These are phyloP conservation scores for Heliocybe sulcata DNA, from an alignment of 1,284 basidiomycete genomes.

Conservation along the genomic window DNA sequence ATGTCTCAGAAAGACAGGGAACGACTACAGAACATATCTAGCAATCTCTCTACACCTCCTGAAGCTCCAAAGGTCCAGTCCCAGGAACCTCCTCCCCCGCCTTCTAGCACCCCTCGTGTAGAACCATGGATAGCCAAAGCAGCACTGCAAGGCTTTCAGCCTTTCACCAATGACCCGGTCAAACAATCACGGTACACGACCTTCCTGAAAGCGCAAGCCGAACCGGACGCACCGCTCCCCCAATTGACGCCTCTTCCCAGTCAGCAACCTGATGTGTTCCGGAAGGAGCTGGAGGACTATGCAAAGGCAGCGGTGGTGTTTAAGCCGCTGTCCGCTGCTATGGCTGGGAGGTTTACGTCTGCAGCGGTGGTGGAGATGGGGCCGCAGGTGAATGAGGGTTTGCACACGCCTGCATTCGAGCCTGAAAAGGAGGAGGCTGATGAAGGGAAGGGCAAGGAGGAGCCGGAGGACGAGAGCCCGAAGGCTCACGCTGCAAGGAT, in stretches of 20 bases:
- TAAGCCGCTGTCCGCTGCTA: slow-evolving; percentile 86
- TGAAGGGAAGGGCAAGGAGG: slow-evolving; percentile 38
- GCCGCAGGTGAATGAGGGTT: slow-evolving; percentile 62
- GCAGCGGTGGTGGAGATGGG: slow-evolving; percentile 59
- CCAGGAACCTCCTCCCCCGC: slow-evolving; percentile 18
- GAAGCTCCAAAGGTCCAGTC: slow-evolving; percentile 11
- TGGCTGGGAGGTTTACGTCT: slow-evolving; percentile 89
- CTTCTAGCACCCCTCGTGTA: slow-evolving; percentile 51
- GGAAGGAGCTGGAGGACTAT: slow-evolving; percentile 83
- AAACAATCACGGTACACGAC: slow-evolving; percentile 85
- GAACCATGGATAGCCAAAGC: slow-evolving; percentile 79
- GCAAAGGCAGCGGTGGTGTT: slow-evolving; percentile 85
- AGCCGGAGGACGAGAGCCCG: slow-evolving; percentile 55
- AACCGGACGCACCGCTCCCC: slow-evolving; percentile 29
- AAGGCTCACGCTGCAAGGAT: slow-evolving; percentile 75
- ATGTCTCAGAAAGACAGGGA: slow-evolving; percentile 88
- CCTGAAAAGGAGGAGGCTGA: slow-evolving; percentile 24
- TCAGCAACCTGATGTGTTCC: slow-evolving; percentile 63
- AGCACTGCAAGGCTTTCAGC: slow-evolving; percentile 85
- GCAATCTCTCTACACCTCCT: slow-evolving; percentile 20
- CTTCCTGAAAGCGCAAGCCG: slow-evolving; percentile 74
- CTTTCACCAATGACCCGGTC: slow-evolving; percentile 70
- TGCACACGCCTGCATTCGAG: slow-evolving; percentile 56
- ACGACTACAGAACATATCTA: slow-evolving; percentile 64
- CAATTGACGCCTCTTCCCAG: slow-evolving; percentile 41